Evolutionary conservation across 352 stramenopile genomes (phyloP).

Genomic region (Globisporangium parvum): DNA sequence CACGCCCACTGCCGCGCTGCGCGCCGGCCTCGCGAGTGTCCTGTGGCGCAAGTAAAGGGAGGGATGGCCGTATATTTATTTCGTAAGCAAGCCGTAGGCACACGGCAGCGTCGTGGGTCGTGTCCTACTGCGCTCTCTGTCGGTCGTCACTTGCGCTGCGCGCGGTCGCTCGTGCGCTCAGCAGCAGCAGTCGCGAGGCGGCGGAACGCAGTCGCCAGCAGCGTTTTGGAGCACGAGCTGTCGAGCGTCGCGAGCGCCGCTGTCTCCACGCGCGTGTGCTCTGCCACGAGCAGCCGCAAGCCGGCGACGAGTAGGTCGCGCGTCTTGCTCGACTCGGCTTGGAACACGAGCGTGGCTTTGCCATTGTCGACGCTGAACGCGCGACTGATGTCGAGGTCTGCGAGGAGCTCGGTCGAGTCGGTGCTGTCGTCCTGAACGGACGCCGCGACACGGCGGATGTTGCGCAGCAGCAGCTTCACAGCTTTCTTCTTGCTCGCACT

Average conservation of each 20-base stretch:
- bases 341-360: slow-evolving; percentile 53
- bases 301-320: slow-evolving; percentile 63
- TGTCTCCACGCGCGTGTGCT: slow-evolving; percentile 45
- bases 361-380: slow-evolving; percentile 55
- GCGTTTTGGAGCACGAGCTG: slow-evolving; percentile 9
- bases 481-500: slow-evolving; percentile 35
- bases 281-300: slow-evolving; percentile 47
- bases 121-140: background rate
- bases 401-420: background rate
- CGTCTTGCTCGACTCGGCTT: slow-evolving; percentile 59
- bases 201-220: slow-evolving; percentile 3
- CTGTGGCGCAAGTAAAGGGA: slow-evolving; percentile 21
- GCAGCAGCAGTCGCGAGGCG: background rate
- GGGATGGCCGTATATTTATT: slow-evolving; percentile 9
- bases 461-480: slow-evolving; percentile 49
- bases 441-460: slow-evolving; percentile 40
- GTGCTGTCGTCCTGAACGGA: slow-evolving; percentile 12
- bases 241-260: slow-evolving; percentile 27
- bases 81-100: background rate
- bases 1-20: slow-evolving; percentile 34
- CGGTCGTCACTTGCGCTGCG: slow-evolving; percentile 2
- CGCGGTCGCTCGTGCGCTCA: background rate
- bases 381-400: slow-evolving; percentile 22
- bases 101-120: background rate
- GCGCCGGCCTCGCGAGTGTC: slow-evolving; percentile 28